A percentile compares a stretch with the other conserved stretches of the same genome.
These are phyloP conservation scores for Phytophthora fragariae DNA, from an alignment of 352 stramenopile species.

Conservation along the genomic window DNA sequence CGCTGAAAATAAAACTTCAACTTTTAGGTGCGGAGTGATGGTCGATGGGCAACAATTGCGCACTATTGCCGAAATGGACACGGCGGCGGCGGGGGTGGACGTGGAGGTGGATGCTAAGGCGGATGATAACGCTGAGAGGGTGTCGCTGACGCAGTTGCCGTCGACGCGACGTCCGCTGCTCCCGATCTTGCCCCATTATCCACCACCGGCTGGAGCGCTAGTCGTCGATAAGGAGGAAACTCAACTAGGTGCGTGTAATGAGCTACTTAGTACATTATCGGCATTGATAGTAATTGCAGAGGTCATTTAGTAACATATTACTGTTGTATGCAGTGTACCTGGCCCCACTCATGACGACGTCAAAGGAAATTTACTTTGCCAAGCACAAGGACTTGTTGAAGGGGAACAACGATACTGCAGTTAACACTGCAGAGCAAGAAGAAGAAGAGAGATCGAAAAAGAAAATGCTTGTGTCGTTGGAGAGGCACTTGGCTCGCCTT, in stretches of 20 bases:
- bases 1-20: constrained; percentile 38
- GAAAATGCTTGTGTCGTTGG: constrained; percentile 20
- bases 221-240: constrained; percentile 38
- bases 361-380: constrained; percentile 52
- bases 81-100: not conserved
- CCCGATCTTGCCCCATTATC: constrained; percentile 38
- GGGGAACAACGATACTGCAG: not conserved
- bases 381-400: constrained; percentile 40
- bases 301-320: not conserved
- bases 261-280: not conserved
- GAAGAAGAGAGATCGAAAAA: constrained; percentile 15
- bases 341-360: constrained; percentile 44
- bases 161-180: constrained; percentile 16
- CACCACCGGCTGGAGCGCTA: constrained; percentile 28
- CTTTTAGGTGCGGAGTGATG: constrained; percentile 28
- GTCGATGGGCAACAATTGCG: constrained; percentile 4
- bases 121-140: not conserved
- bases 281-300: not conserved
- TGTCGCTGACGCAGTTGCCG: not conserved
- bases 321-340: constrained; percentile 42
- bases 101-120: constrained; percentile 3
- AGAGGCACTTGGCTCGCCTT: constrained; percentile 23
- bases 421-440: constrained; percentile 8
- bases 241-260: constrained; percentile 41
- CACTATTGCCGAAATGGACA: constrained; percentile 8